Evolutionary conservation across 1,139 yeast species (phyloP), one percentile per base, ranked within the genome.

Genomic region (Kodamaea alishanica): DNA sequence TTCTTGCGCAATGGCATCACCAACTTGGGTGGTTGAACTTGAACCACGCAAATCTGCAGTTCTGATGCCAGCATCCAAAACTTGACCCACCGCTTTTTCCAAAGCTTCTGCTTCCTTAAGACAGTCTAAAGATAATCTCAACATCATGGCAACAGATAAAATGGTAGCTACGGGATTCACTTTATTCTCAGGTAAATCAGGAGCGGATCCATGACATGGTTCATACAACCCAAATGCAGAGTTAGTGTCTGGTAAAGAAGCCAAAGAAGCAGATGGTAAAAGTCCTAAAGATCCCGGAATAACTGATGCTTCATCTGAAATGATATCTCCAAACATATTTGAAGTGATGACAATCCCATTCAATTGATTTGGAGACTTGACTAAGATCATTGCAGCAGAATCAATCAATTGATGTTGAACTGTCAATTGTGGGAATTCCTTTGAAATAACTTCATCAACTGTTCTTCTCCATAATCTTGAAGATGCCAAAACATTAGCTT

Each of bases 151-250:
- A 8, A 85, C 95, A 11, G 97, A 89, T 56, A 92, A 75, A 53
- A 92, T 90, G 25, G 97, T 87, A 36, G 97, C 98, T 41, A 90
- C 67, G 38, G 98, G 98, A 65, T 92, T 92, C 41, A 89, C 98
- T 69, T 86, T 84, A 61, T 88, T 87, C 44, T 70, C 72, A 38
- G 83, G 83, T 58, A 92, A 77, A 63, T 92, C 98, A 32, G 98
- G 98, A 24, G 98, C 98, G 32, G 96, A 84, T 34, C 98, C 98
- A 63, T 92, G 98, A 60, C 97, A 90, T 50, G 98, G 98, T 68
- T 92, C 98, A 63, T 92, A 92, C 47, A 92, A 75, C 45, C 98
- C 98, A 60, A 92, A 89, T 0, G 97, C 97, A 35, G 77, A 71
- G 73, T 90, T 90, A 34, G 90, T 81, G 63, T 90, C 97, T 42